These are phyloP conservation scores for Microbotryum saponariae DNA, from an alignment of 1,284 basidiomycete genomes.

Conservation along the genomic window DNA sequence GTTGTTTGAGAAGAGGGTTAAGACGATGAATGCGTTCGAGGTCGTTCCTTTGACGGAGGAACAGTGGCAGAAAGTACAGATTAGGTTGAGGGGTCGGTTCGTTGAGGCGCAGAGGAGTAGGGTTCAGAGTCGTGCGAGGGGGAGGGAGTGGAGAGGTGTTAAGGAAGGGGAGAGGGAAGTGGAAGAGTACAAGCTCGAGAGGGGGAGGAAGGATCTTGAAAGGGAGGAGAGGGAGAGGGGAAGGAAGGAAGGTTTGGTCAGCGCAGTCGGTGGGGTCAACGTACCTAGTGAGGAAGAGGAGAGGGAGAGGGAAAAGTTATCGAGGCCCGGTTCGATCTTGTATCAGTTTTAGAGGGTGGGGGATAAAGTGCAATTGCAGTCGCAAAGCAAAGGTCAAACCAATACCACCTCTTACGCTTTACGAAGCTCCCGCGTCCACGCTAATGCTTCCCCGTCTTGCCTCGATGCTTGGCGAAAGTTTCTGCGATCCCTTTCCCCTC, in stretches of 20 bases:
- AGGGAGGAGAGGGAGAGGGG: conserved; percentile 50
- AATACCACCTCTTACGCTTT: no score
- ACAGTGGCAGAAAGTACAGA: conserved; percentile 45
- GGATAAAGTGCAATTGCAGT: no score
- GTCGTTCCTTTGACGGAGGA: conserved; percentile 14
- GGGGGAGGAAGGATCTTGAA: conserved; percentile 42
- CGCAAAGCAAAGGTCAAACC: not conserved
- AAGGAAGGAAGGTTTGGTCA: not conserved
- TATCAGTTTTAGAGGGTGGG: conserved; percentile 36
- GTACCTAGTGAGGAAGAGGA: conserved; percentile 44
- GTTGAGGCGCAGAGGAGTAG: conserved; percentile 19
- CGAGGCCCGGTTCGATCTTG: conserved; percentile 50
- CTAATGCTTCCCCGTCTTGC: conserved; percentile 40
- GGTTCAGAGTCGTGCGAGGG: conserved; percentile 6
- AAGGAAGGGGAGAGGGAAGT: conserved; percentile 52
- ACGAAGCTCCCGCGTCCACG: no score
- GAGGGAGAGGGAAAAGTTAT: conserved; percentile 49
- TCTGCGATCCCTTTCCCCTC: conserved; percentile 65
- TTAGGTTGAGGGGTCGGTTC: conserved; percentile 39
- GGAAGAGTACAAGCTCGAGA: conserved; percentile 59
- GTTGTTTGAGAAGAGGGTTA: no score
- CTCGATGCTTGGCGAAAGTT: conserved; percentile 69
- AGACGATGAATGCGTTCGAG: not conserved
- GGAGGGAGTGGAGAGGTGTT: conserved; percentile 32
- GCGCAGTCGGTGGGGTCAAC: conserved; percentile 32